Conservation (phyloP, 2,329 filamentous ascomycete species). For the Stemphylium beticola region DNA sequence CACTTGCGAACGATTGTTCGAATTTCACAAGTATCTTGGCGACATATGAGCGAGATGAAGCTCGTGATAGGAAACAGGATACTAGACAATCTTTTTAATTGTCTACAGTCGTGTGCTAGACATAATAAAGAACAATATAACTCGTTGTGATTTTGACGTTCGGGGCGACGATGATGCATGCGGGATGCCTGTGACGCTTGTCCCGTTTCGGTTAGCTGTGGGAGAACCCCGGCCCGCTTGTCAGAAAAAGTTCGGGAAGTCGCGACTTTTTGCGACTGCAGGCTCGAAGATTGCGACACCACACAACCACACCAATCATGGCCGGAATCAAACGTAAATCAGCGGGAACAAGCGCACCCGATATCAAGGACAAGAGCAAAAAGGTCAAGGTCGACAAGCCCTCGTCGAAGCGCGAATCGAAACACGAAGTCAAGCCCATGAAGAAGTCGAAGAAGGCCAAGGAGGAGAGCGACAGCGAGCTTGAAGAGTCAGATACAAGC, state of each 20-base stretch:
- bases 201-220: conserved; percentile 6
- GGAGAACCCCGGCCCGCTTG: conserved; percentile 23
- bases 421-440: conserved; percentile 32
- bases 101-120: too few species aligned
- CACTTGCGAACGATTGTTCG: too few species aligned
- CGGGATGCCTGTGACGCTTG: neutral
- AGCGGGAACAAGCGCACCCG: conserved; percentile 20
- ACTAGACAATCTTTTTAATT: too few species aligned
- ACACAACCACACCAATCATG: conserved; percentile 28
- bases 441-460: conserved; percentile 42
- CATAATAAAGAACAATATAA: too few species aligned
- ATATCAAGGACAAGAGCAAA: conserved; percentile 43
- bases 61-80: too few species aligned
- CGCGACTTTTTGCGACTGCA: conserved; percentile 20
- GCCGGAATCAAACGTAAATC: conserved; percentile 48
- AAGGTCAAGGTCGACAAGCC: conserved; percentile 48
- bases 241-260: conserved; percentile 36
- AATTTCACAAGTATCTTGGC: too few species aligned
- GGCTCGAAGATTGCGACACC: conserved; percentile 10
- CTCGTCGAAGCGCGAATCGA: conserved; percentile 33
- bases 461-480: conserved; percentile 36
- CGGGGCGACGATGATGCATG: neutral
- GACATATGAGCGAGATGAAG: too few species aligned
- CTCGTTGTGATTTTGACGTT: neutral
- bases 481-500: conserved; percentile 46